Conservation (phyloP, 2,329 filamentous ascomycete species). For the Microsporum audouinii region DNA sequence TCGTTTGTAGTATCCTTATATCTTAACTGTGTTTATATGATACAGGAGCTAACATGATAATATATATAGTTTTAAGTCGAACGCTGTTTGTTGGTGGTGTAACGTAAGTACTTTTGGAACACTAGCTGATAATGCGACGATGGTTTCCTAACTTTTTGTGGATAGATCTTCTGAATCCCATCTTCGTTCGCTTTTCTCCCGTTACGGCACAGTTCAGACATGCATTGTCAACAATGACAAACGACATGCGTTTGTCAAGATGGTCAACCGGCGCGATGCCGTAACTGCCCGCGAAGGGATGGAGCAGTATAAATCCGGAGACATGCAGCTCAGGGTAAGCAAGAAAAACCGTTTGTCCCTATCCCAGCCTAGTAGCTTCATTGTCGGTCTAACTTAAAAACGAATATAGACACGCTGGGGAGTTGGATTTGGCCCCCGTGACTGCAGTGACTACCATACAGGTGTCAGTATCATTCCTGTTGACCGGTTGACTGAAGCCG, state of each 20-base stretch:
- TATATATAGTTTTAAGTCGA: conserved; percentile 61
- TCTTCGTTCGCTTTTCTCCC: conserved; percentile 65
- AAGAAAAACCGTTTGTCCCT: conserved; percentile 2
- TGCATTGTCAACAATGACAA: conserved; percentile 98
- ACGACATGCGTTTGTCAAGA: conserved; percentile 97
- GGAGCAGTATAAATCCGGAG: conserved; percentile 63
- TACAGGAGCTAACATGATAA: conserved; percentile 37
- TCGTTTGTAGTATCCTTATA: conserved; percentile 14
- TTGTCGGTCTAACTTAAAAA: conserved; percentile 8
- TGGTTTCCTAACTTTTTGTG: conserved; percentile 15
- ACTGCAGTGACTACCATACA: conserved; percentile 90
- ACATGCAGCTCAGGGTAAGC: conserved; percentile 61
- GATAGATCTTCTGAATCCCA: conserved; percentile 66
- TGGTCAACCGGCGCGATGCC: conserved; percentile 81
- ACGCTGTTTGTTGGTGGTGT: conserved; percentile 96
- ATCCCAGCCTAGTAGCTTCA: neutral
- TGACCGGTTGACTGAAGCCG: conserved; percentile 81
- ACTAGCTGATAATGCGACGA: neutral
- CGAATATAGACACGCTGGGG: conserved; percentile 76
- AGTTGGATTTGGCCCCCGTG: conserved; percentile 89
- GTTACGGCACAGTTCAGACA: conserved; percentile 81
- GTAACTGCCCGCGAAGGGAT: conserved; percentile 74
- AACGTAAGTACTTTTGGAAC: conserved; percentile 49
- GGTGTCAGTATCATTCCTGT: conserved; percentile 92
- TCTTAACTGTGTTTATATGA: conserved; percentile 25